A percentile compares a stretch with the other conserved stretches of the same genome.
Conservation (phyloP, 1,284 basidiomycete genomes). For the Cyathus pygmaeus region DNA sequence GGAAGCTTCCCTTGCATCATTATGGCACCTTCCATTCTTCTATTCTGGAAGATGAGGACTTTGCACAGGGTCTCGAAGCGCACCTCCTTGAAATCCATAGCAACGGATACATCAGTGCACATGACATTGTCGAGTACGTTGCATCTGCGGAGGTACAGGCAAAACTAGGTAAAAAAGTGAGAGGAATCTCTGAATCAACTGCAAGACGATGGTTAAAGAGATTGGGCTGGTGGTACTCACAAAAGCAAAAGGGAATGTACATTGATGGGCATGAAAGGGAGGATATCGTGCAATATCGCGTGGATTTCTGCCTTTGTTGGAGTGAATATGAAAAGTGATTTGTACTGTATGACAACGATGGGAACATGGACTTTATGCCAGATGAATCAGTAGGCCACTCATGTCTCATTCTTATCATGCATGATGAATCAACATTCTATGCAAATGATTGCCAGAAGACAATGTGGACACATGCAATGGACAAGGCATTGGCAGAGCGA, state of each 20-base stretch:
- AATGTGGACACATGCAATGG: constrained; percentile 36
- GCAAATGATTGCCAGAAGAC: constrained; percentile 41
- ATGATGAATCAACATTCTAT: constrained; percentile 53
- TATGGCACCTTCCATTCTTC: constrained; percentile 20
- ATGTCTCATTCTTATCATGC: constrained; percentile 38
- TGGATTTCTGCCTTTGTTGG: constrained; percentile 2
- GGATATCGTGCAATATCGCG: constrained; percentile 20
- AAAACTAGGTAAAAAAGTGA: background rate
- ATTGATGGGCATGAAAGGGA: constrained; percentile 22
- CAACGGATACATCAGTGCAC: constrained; percentile 1
- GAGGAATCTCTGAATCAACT: background rate
- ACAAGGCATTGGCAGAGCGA: constrained; percentile 4
- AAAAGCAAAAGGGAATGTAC: constrained; percentile 11
- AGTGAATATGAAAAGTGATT: constrained; percentile 19
- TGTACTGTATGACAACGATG: constrained; percentile 32
- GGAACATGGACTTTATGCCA: constrained; percentile 13
- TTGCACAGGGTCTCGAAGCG: constrained; percentile 21
- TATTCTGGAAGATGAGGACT: constrained; percentile 34
- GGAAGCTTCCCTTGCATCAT: constrained; percentile 25
- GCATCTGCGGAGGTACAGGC: background rate
- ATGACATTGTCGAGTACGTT: background rate
- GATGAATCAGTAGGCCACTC: constrained; percentile 24
- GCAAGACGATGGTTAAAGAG: background rate
- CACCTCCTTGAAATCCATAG: constrained; percentile 21
- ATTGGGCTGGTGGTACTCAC: background rate